These are phyloP conservation scores for Fonsecaea multimorphosa DNA, from an alignment of 2,329 filamentous ascomycete species.

Conservation along the genomic window DNA sequence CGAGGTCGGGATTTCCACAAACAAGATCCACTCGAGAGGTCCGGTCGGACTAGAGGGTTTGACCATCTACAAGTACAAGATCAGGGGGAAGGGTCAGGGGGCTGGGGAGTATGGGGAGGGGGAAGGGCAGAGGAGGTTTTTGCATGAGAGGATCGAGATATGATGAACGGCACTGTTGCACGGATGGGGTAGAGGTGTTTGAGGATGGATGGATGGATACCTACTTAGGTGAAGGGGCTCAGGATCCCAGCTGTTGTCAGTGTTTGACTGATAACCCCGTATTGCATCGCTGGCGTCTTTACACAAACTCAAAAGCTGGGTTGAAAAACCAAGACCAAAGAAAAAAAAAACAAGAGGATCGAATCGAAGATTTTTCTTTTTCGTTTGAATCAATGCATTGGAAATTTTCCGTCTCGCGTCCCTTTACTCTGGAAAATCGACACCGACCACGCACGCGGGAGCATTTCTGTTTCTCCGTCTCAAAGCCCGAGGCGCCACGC, in stretches of 20 bases:
- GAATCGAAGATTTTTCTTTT: background rate
- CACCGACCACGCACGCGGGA: background rate
- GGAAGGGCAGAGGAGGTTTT: constrained; percentile 60
- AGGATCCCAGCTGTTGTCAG: background rate
- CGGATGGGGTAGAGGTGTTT: background rate
- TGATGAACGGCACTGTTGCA: background rate
- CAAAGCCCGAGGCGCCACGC: background rate
- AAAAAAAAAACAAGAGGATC: background rate
- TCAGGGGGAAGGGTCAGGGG: constrained; percentile 82
- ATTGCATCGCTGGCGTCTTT: background rate
- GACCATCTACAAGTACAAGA: constrained; percentile 96
- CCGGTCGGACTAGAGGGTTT: constrained; percentile 93
- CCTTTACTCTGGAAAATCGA: background rate
- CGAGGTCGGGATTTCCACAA: constrained; percentile 97
- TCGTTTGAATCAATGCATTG: constrained; percentile 3
- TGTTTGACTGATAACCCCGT: background rate
- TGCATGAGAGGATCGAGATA: constrained; percentile 58
- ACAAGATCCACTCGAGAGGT: constrained; percentile 94
- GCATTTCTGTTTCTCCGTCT: background rate
- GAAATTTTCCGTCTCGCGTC: constrained; percentile 2
- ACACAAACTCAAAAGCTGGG: background rate
- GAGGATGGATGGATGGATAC: background rate
- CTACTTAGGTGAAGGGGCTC: background rate
- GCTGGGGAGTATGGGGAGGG: constrained; percentile 71
- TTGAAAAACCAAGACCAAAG: background rate